Conservation (phyloP, 225 moss, liverwort and hornwort genomes). For the Straminergon stramineum region DNA sequence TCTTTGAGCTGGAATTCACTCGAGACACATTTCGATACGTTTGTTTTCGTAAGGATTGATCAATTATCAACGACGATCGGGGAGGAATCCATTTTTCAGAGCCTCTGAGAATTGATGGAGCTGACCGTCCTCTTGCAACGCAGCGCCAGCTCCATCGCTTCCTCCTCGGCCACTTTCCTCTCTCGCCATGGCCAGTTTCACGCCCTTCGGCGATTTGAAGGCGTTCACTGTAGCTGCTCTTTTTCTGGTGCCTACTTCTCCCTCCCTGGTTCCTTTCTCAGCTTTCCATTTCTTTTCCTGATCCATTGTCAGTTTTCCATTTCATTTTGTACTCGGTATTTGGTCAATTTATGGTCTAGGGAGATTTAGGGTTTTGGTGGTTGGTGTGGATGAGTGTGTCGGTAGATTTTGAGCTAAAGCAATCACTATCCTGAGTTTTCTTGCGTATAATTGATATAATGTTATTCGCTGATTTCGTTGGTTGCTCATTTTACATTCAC, state of each 20-base stretch:
- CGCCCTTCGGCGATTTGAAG: constrained; percentile 9
- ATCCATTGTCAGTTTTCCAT: too few species aligned
- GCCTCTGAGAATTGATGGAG: constrained; percentile 22
- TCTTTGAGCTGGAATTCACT: background rate
- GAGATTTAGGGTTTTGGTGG: background rate
- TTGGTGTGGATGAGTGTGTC: background rate
- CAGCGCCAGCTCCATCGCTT: background rate
- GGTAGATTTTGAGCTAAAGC: background rate
- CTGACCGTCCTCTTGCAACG: background rate
- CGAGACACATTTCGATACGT: background rate
- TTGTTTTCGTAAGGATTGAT: background rate
- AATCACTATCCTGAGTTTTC: background rate
- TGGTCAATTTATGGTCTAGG: background rate
- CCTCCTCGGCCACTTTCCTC: background rate
- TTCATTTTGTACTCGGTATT: background rate
- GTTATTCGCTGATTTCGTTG: background rate
- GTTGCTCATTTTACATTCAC: background rate
- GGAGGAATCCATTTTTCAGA: background rate
- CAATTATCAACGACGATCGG: background rate
- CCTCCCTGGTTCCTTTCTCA: background rate
- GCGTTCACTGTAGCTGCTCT: constrained; percentile 14
- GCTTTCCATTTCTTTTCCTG: background rate
- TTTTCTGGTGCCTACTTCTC: constrained; percentile 10
- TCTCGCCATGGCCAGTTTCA: constrained; percentile 8
- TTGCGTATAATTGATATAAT: background rate